These are phyloP conservation scores for Puccinia hordei DNA, from an alignment of 1,284 basidiomycete species.

Conservation along the genomic window DNA sequence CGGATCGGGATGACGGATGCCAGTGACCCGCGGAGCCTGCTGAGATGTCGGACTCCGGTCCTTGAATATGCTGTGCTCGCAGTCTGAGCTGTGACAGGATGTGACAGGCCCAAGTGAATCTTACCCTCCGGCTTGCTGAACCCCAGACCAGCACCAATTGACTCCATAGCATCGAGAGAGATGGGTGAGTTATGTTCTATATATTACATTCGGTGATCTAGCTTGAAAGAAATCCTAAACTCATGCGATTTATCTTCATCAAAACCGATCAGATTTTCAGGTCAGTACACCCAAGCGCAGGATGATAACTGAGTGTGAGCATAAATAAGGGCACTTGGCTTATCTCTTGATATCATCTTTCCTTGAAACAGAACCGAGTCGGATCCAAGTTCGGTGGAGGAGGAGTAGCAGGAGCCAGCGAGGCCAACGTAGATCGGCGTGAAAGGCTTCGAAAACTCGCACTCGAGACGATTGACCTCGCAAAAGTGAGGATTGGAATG, in stretches of 20 bases:
- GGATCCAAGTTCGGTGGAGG: conserved; percentile 94
- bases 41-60: too few species aligned
- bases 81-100: neutral
- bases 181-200: neutral
- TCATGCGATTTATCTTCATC: neutral
- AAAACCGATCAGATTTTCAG: neutral
- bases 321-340: neutral
- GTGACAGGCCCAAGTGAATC: neutral
- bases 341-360: neutral
- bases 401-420: conserved; percentile 81
- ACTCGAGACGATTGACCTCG: conserved; percentile 88
- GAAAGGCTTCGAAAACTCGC: conserved; percentile 94
- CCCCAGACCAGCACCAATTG: neutral
- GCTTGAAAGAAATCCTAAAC: neutral
- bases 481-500: conserved; percentile 24
- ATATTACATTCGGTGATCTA: neutral
- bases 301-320: neutral
- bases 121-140: too few species aligned
- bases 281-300: neutral
- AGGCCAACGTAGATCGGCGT: conserved; percentile 90
- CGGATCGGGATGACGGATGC: neutral
- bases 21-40: neutral
- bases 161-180: neutral
- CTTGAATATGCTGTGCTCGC: too few species aligned
- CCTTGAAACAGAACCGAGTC: conserved; percentile 63